A percentile compares a stretch with the other conserved stretches of the same genome.
phyloP scores from a whole-genome alignment of 208 protist genomes.

The Leishmania braziliensis region DNA sequence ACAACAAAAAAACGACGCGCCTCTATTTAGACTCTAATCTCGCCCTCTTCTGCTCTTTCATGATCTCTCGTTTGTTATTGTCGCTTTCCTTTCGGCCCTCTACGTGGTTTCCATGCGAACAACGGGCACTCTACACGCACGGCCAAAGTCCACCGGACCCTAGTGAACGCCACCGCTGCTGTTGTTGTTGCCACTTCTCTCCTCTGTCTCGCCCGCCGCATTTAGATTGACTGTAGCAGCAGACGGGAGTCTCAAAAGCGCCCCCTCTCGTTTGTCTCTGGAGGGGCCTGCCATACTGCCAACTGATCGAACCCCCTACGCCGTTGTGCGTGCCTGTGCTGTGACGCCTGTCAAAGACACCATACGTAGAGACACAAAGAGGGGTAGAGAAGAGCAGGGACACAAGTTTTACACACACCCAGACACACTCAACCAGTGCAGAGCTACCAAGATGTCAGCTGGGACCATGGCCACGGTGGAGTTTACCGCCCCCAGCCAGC shows the following conservation, averaged over 20 bases:
- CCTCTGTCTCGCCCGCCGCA: neutral
- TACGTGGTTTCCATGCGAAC: neutral
- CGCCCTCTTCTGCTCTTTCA: neutral
- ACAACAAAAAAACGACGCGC: neutral
- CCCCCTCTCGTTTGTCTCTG: neutral
- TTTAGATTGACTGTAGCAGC: neutral
- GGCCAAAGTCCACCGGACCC: neutral
- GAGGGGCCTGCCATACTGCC: neutral
- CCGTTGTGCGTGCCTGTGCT: slow-evolving; percentile 2
- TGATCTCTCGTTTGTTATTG: neutral
- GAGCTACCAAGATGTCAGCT: slow-evolving; percentile 11
- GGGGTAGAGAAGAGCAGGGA: neutral
- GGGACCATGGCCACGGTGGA: slow-evolving; percentile 29
- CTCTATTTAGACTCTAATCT: neutral
- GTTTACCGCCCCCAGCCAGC: slow-evolving; percentile 92
- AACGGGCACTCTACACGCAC: neutral
- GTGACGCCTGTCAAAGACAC: neutral
- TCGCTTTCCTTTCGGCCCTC: neutral
- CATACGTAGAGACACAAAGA: neutral
- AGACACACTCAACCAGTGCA: neutral
- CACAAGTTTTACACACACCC: neutral
- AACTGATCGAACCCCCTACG: neutral
- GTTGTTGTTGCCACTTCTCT: neutral
- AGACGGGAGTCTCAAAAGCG: neutral
- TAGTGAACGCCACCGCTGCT: neutral